These are phyloP conservation scores for Tolypocladium cylindrosporum DNA, from an alignment of 2,329 filamentous ascomycete genomes.

Conservation along the genomic window DNA sequence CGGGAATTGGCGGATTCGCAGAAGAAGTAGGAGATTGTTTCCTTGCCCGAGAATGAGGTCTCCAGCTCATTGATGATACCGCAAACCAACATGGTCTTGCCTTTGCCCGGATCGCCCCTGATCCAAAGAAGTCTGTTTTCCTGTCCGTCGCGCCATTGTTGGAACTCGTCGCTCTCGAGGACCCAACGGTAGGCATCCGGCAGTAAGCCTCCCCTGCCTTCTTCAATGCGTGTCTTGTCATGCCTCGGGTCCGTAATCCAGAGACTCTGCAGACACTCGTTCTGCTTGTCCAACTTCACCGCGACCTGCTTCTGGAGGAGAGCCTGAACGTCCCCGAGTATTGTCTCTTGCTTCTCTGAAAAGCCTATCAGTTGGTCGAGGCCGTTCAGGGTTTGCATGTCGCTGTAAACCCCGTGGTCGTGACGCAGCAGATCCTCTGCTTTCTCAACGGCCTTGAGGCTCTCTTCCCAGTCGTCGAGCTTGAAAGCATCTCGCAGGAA, in stretches of 20 bases:
- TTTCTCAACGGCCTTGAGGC: neutral
- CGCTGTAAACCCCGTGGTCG: neutral
- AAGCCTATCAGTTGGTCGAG: neutral
- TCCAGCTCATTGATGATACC: slow-evolving; percentile 15
- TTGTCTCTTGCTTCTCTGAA: neutral
- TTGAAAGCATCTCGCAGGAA: neutral
- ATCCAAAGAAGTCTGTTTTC: slow-evolving; percentile 19
- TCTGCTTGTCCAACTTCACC: neutral
- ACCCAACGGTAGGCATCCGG: slow-evolving; percentile 20
- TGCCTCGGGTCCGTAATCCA: neutral
- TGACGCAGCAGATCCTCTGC: neutral
- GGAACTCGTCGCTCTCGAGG: slow-evolving; percentile 14
- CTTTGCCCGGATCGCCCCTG: slow-evolving; percentile 23
- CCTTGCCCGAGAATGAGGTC: neutral
- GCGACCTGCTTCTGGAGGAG: neutral
- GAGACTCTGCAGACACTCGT: neutral
- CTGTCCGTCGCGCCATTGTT: slow-evolving; percentile 12
- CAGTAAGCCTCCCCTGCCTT: slow-evolving; percentile 8
- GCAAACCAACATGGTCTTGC: slow-evolving; percentile 26
- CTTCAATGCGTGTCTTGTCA: slow-evolving; percentile 14
- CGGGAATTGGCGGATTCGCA: slow-evolving; percentile 27
- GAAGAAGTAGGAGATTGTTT: slow-evolving; percentile 24
- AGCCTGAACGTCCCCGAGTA: neutral
- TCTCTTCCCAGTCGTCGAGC: neutral
- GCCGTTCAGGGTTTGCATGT: neutral